Evolutionary conservation across 345 rosid genomes (phyloP).

Genomic region (Garcia nutans): DNA sequence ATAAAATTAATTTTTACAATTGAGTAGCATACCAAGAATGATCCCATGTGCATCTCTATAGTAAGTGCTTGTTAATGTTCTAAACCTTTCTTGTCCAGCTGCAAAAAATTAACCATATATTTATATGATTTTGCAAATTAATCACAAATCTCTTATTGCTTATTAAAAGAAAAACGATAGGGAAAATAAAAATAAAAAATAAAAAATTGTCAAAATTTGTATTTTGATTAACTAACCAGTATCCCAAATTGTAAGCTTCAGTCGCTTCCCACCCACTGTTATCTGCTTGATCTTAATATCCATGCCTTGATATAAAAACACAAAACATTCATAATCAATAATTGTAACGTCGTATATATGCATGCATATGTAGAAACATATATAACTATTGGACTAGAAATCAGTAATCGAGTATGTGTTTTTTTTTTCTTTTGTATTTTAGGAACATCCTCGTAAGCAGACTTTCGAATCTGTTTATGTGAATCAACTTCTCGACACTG

Average conservation of each 20-base stretch:
- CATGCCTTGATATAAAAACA: constrained; percentile 48
- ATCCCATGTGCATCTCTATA: constrained; percentile 92
- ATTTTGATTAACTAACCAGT: constrained; percentile 47
- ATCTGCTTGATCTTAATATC: constrained; percentile 92
- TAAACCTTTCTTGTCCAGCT: constrained; percentile 97
- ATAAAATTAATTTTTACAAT: not conserved
- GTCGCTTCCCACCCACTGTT: constrained; percentile 67
- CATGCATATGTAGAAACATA: no score
- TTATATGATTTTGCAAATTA: not conserved
- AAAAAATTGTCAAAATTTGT: no score
- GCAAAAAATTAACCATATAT: constrained; percentile 30
- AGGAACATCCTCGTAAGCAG: no score
- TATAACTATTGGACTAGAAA: not conserved
- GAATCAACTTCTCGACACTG: no score
- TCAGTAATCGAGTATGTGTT: not conserved
- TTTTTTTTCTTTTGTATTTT: no score
- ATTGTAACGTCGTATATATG: no score
- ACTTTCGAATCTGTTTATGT: no score
- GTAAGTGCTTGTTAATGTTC: constrained; percentile 86
- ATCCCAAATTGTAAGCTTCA: constrained; percentile 95
- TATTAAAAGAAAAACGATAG: no score
- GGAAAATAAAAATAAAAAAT: no score
- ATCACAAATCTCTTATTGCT: no score
- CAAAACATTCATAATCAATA: no score
- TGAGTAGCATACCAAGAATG: constrained; percentile 63